Evolutionary conservation across 2,329 filamentous ascomycete genomes (phyloP).

Genomic region (Fusarium nygamai): DNA sequence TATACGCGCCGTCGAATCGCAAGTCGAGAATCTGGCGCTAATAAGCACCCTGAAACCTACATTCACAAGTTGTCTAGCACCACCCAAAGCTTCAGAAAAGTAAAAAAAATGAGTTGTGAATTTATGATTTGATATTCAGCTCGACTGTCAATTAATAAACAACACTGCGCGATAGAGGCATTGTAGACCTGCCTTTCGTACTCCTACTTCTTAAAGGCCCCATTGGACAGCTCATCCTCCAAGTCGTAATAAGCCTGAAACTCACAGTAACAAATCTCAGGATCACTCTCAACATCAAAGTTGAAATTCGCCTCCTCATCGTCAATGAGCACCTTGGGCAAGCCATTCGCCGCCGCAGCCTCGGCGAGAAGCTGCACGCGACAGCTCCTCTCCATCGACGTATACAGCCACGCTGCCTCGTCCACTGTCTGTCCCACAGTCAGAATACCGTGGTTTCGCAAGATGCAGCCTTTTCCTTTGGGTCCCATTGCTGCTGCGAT

Average conservation of each 20-base stretch:
- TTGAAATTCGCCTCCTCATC: constrained; percentile 55
- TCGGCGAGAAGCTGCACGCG: constrained; percentile 50
- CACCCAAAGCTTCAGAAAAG: no score
- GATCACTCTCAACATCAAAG: constrained; percentile 43
- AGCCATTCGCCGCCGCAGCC: constrained; percentile 42
- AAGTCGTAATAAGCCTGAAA: constrained; percentile 44
- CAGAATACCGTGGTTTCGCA: constrained; percentile 76
- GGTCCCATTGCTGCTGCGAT: constrained; percentile 70
- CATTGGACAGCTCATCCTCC: constrained; percentile 36
- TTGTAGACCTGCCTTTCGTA: accelerated
- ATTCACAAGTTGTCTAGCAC: no score
- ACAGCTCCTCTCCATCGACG: constrained; percentile 73
- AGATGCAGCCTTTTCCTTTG: constrained; percentile 67
- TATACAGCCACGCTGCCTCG: constrained; percentile 77
- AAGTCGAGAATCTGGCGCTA: neutral
- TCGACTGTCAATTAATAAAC: neutral
- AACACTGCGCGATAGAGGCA: neutral
- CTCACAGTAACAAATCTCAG: constrained; percentile 41
- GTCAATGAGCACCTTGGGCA: constrained; percentile 51
- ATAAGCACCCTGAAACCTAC: accelerated
- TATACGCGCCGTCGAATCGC: neutral
- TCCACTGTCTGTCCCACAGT: constrained; percentile 77
- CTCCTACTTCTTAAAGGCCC: constrained; percentile 36
- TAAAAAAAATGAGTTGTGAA: no score
- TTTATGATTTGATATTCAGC: no score